Percentiles rank a stretch among this genome's conserved stretches.
phyloP scores from a whole-genome alignment of 2,329 filamentous ascomycete genomes.

The Didymosphaeria variabile region DNA sequence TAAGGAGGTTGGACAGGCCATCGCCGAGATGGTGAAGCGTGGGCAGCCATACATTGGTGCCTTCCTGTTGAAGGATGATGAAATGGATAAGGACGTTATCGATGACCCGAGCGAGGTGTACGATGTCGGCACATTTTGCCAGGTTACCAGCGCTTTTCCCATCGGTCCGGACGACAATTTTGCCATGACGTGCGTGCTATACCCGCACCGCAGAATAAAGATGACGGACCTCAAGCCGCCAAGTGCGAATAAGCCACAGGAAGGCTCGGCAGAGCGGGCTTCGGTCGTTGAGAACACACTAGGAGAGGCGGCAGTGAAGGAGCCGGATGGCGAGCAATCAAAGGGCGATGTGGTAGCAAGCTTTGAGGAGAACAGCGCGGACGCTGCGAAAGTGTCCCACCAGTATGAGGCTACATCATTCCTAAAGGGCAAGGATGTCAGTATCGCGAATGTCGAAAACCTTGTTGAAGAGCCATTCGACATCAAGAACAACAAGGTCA shows the following conservation, averaged over 20 bases:
- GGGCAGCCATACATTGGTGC: constrained; percentile 97
- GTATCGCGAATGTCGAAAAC: constrained; percentile 94
- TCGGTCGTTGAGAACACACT: constrained; percentile 52
- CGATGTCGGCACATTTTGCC: constrained; percentile 95
- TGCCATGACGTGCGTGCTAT: constrained; percentile 89
- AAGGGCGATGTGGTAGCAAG: constrained; percentile 91
- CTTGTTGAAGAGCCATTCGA: constrained; percentile 88
- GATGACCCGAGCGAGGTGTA: constrained; percentile 90
- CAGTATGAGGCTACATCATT: constrained; percentile 88
- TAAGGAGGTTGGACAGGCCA: constrained; percentile 87
- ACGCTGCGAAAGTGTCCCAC: constrained; percentile 57
- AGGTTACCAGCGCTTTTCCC: constrained; percentile 96
- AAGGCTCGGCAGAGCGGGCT: constrained; percentile 35
- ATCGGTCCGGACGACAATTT: constrained; percentile 80
- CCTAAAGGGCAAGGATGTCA: constrained; percentile 89
- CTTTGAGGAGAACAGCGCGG: constrained; percentile 84
- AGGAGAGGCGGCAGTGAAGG: constrained; percentile 58
- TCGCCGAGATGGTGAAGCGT: constrained; percentile 95
- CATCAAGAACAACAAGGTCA: constrained; percentile 85
- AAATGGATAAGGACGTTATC: constrained; percentile 92
- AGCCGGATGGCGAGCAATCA: constrained; percentile 58
- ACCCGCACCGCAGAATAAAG: constrained; percentile 93
- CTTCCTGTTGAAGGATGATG: constrained; percentile 96
- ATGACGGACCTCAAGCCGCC: constrained; percentile 85
- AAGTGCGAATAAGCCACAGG: constrained; percentile 45